Percentiles rank a stretch among this genome's conserved stretches.
Evolutionary conservation across 176 grass and related monocot species (phyloP).

Genomic region (Tillandsia leiboldiana): DNA sequence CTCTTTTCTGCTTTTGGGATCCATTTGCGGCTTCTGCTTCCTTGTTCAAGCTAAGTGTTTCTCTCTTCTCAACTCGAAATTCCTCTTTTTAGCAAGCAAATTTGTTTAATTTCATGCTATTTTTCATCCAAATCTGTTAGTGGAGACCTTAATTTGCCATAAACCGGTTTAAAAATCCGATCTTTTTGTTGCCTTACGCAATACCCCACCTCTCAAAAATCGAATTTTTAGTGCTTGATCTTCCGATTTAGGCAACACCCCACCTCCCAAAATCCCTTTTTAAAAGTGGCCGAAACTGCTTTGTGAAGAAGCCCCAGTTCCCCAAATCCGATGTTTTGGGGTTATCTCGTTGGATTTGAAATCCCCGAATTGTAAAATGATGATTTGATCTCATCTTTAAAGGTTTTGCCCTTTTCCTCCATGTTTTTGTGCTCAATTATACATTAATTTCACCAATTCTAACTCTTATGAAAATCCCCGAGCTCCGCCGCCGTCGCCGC

Average conservation of each 20-base stretch:
- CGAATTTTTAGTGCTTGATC: background rate
- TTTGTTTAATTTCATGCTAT: too few relatives aligned
- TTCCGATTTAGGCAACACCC: conserved; percentile 3
- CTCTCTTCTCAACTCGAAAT: too few relatives aligned
- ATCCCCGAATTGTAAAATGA: background rate
- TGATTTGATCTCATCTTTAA: too few relatives aligned
- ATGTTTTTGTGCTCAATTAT: conserved; percentile 13
- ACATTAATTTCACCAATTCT: conserved; percentile 31
- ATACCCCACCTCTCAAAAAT: conserved; percentile 8
- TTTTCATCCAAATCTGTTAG: too few relatives aligned
- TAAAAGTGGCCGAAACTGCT: background rate
- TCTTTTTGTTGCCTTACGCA: background rate
- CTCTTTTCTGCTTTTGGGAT: too few relatives aligned
- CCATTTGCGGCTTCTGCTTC: too few relatives aligned
- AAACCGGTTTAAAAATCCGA: too few relatives aligned
- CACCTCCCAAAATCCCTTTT: background rate
- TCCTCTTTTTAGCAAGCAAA: too few relatives aligned
- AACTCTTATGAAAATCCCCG: conserved; percentile 51
- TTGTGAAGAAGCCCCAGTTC: background rate
- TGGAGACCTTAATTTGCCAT: too few relatives aligned
- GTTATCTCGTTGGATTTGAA: background rate
- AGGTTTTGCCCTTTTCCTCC: background rate
- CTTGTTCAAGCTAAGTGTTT: too few relatives aligned
- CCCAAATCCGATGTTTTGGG: background rate
- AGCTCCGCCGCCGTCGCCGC: too few relatives aligned